Percentiles rank a stretch among this genome's conserved stretches.
These are phyloP conservation scores for Aegle marmelos DNA, from an alignment of 345 rosid species.

Conservation along the genomic window DNA sequence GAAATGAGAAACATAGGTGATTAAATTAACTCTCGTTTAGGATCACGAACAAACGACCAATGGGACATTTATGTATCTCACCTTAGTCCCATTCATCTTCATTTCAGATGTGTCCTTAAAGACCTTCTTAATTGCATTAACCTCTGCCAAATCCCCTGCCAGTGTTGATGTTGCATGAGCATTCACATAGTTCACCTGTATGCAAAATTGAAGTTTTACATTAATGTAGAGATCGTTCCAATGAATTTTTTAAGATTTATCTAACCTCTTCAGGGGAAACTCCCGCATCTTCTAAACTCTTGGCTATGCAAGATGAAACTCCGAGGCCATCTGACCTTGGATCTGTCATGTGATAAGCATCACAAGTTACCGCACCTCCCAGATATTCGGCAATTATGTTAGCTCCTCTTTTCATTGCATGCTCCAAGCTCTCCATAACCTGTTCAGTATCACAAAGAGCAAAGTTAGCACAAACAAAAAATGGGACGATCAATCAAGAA, in stretches of 20 bases:
- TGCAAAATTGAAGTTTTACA: not conserved
- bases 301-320: constrained; percentile 58
- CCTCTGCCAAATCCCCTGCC: constrained; percentile 73
- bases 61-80: constrained; percentile 6
- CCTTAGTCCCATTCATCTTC: constrained; percentile 75
- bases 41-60: not conserved
- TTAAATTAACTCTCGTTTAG: not conserved
- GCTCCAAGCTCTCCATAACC: constrained; percentile 75
- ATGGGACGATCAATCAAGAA: too few species aligned
- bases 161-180: constrained; percentile 74
- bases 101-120: constrained; percentile 64
- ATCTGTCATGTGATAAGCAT: constrained; percentile 73
- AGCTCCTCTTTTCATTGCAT: constrained; percentile 66
- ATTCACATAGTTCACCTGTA: constrained; percentile 63
- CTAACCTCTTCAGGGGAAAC: constrained; percentile 73
- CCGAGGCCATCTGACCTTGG: constrained; percentile 62
- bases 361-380: constrained; percentile 63
- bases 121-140: constrained; percentile 59
- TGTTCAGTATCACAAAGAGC: constrained; percentile 4
- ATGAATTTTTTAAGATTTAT: not conserved
- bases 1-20: not conserved
- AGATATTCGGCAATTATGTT: constrained; percentile 62
- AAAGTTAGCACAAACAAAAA: not conserved
- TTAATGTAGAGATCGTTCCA: not conserved
- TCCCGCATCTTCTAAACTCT: constrained; percentile 59